phyloP scores from a whole-genome alignment of 805 yeast species.

The Candida ulmi region DNA sequence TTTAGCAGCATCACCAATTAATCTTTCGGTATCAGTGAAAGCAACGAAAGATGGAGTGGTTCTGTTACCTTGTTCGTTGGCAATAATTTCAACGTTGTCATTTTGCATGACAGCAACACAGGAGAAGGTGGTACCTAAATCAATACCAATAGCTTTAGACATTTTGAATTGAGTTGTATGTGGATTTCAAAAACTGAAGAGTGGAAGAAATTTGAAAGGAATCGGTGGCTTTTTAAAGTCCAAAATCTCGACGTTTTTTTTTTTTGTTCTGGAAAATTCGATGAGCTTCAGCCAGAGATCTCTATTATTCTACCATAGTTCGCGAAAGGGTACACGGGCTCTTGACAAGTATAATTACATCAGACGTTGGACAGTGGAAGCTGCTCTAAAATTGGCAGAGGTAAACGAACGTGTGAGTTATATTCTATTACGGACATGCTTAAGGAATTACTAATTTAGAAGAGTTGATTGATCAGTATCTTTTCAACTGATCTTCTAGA shows the following conservation, averaged over 20 bases:
- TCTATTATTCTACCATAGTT: neutral
- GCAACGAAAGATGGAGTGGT: conserved; percentile 96
- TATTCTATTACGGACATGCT: no score
- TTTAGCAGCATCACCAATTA: conserved; percentile 51
- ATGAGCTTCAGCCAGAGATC: neutral
- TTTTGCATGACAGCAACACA: conserved; percentile 94
- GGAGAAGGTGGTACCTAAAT: conserved; percentile 86
- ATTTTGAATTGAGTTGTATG: conserved; percentile 4
- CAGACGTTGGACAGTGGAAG: no score
- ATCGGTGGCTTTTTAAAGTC: neutral
- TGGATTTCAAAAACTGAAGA: neutral
- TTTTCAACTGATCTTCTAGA: no score
- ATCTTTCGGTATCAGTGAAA: conserved; percentile 78
- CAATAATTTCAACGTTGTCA: conserved; percentile 90
- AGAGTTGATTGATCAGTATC: no score
- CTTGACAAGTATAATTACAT: no score
- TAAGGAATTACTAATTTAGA: no score
- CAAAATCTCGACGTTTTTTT: conserved; percentile 3
- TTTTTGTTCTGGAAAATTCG: conserved; percentile 13
- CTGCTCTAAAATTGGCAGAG: no score
- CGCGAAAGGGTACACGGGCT: neutral
- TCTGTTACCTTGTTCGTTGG: conserved; percentile 98
- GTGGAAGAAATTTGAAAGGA: neutral
- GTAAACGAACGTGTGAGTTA: no score
- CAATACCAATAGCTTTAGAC: conserved; percentile 42